These are phyloP conservation scores for Cercospora janseana DNA, from an alignment of 2,329 filamentous ascomycete species.

Conservation along the genomic window DNA sequence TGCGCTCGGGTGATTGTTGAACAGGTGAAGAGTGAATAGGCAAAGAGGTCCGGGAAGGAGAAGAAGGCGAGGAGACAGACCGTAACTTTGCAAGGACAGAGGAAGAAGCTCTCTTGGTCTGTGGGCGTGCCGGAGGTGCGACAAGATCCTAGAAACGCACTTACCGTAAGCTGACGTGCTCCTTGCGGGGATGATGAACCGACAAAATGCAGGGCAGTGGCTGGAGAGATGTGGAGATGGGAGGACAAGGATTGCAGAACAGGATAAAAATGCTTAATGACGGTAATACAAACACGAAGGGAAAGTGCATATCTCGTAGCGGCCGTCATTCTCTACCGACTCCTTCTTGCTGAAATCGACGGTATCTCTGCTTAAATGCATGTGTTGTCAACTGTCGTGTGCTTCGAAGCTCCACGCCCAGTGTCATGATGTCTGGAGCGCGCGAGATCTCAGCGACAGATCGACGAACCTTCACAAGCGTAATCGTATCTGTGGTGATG, in stretches of 20 bases:
- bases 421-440: conserved; percentile 19
- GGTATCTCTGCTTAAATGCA: conserved; percentile 1
- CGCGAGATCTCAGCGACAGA: conserved; percentile 22
- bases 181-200: background rate
- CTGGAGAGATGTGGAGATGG: conserved; percentile 6
- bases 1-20: too few species aligned
- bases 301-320: background rate
- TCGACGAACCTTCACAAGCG: background rate
- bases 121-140: background rate
- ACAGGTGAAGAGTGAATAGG: too few species aligned
- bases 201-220: background rate
- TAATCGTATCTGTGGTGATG: conserved; percentile 4
- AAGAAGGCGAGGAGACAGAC: conserved; percentile 5
- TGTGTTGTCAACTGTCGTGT: background rate
- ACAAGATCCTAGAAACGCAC: conserved; percentile 14
- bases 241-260: conserved; percentile 2
- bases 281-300: background rate
- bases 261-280: conserved; percentile 2
- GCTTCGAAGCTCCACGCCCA: conserved; percentile 15
- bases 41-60: background rate
- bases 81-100: conserved; percentile 11
- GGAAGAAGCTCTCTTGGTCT: background rate
- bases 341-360: background rate
- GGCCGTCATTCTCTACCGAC: background rate
- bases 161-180: conserved; percentile 33